These are phyloP conservation scores for Botryotinia convoluta DNA, from an alignment of 2,329 filamentous ascomycete species.

Conservation along the genomic window DNA sequence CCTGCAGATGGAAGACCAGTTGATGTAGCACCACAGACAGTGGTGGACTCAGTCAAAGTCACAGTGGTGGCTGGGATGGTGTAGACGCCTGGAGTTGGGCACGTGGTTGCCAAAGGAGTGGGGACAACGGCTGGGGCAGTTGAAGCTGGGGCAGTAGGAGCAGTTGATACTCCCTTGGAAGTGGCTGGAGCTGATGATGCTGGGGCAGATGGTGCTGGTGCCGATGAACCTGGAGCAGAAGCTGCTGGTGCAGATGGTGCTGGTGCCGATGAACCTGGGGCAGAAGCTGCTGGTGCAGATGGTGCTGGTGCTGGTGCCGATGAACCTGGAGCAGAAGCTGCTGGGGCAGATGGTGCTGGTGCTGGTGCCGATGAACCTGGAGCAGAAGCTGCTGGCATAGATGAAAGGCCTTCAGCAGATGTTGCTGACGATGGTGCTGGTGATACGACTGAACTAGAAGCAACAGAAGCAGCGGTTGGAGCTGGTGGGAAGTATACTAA, in stretches of 20 bases:
- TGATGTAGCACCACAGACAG: slow-evolving; percentile 61
- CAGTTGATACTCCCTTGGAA: slow-evolving; percentile 11
- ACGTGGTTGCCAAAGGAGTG: slow-evolving; percentile 49
- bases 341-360: not conserved
- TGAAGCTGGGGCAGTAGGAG: slow-evolving; percentile 22
- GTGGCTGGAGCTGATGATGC: slow-evolving; percentile 19
- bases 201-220: not conserved
- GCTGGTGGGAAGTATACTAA: slow-evolving; percentile 33
- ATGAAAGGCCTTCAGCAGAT: slow-evolving; percentile 3
- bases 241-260: not conserved
- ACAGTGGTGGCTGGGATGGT: slow-evolving; percentile 72
- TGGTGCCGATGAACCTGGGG: not conserved
- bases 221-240: slow-evolving; percentile 14
- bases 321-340: slow-evolving; percentile 12
- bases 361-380: not conserved
- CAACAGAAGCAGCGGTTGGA: slow-evolving; percentile 33
- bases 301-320: not conserved
- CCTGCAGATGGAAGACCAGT: slow-evolving; percentile 61
- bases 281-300: not conserved
- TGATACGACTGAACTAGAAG: not conserved
- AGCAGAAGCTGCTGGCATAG: slow-evolving; percentile 16
- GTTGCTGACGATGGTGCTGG: slow-evolving; percentile 1
- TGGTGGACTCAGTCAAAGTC: slow-evolving; percentile 64
- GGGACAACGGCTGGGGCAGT: slow-evolving; percentile 44
- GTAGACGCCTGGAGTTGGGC: slow-evolving; percentile 68